Percentiles rank a stretch among this genome's conserved stretches.
These are phyloP conservation scores for Dothistroma pini DNA, from an alignment of 2,329 filamentous ascomycete species.

Conservation along the genomic window DNA sequence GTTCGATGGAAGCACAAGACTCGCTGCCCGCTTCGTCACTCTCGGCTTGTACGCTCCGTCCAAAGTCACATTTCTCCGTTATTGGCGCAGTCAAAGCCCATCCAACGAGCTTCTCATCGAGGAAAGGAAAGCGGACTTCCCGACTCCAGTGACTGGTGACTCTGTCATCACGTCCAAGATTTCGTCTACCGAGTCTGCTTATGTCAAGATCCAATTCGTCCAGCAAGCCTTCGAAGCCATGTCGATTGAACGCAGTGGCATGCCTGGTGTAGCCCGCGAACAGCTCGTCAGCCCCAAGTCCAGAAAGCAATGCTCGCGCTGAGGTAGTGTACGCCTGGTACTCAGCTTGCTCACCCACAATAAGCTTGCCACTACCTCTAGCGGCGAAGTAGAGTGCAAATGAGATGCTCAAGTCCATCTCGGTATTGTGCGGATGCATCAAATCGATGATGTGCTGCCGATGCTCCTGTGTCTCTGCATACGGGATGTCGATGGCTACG, in stretches of 20 bases:
- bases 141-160: slow-evolving; percentile 85
- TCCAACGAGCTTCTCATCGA: slow-evolving; percentile 81
- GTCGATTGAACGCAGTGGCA: slow-evolving; percentile 66
- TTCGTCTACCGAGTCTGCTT: slow-evolving; percentile 81
- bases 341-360: neutral
- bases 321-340: slow-evolving; percentile 57
- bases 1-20: slow-evolving; percentile 54
- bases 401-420: slow-evolving; percentile 97
- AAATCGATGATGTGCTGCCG: slow-evolving; percentile 67
- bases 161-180: slow-evolving; percentile 88
- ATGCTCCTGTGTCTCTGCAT: slow-evolving; percentile 66
- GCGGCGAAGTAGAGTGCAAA: slow-evolving; percentile 94
- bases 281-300: slow-evolving; percentile 90
- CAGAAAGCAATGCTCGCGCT: slow-evolving; percentile 82
- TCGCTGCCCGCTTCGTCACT: neutral
- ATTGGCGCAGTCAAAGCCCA: slow-evolving; percentile 74
- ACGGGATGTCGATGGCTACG: slow-evolving; percentile 79
- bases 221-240: slow-evolving; percentile 67
- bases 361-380: slow-evolving; percentile 54
- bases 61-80: slow-evolving; percentile 84
- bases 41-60: slow-evolving; percentile 12
- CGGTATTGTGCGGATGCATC: slow-evolving; percentile 91
- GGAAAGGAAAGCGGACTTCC: slow-evolving; percentile 84
- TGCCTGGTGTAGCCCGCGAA: slow-evolving; percentile 93
- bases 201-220: slow-evolving; percentile 85